phyloP scores from a whole-genome alignment of 495 filamentous ascomycete genomes.

The Neurospora pannonica region DNA sequence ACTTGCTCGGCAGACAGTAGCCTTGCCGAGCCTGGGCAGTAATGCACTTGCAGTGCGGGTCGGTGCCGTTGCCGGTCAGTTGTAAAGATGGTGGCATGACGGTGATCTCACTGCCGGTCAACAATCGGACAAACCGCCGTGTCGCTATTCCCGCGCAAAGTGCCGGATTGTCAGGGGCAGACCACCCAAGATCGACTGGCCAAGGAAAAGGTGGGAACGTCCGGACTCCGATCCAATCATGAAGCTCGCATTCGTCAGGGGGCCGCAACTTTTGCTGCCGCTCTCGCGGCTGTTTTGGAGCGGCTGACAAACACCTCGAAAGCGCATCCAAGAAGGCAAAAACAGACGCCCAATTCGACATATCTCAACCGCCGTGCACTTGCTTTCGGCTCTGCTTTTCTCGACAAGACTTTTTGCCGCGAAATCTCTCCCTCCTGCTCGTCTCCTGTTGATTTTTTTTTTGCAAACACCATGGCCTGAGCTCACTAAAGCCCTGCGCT shows the following conservation, averaged over 20 bases:
- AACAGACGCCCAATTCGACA: background rate
- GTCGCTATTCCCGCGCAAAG: background rate
- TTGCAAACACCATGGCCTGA: background rate
- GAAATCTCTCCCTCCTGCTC: background rate
- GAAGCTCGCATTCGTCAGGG: background rate
- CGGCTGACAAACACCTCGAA: background rate
- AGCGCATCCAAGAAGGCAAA: background rate
- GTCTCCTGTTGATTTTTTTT: background rate
- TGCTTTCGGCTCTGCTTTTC: background rate
- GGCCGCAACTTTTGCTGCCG: background rate
- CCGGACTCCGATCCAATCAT: background rate
- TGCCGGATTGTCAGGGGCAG: background rate
- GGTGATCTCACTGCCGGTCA: background rate
- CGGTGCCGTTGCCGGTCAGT: background rate
- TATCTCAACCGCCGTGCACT: background rate
- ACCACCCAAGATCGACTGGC: background rate
- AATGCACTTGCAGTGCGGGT: background rate
- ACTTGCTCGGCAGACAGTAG: background rate
- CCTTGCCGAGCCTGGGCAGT: background rate
- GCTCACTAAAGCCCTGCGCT: background rate
- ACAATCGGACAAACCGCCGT: background rate
- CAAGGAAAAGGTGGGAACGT: background rate
- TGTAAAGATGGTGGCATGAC: background rate
- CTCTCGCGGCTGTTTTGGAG: background rate
- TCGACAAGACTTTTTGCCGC: background rate